Base-by-base conservation (phyloP, 352 stramenopile species). In the Phytopythium boreale region DNA sequence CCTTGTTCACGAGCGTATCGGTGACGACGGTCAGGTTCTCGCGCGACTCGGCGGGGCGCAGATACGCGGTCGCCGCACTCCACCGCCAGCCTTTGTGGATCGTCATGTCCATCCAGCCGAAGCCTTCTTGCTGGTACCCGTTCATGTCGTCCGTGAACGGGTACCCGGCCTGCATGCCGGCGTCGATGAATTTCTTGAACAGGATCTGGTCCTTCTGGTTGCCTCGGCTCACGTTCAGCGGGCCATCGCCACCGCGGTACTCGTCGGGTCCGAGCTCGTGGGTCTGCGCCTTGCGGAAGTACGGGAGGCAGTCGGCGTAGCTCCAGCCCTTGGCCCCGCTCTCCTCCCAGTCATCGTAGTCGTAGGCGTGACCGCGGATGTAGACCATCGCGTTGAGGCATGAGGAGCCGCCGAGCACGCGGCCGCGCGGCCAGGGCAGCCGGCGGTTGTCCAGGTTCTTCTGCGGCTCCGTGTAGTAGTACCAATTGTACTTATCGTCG, bases 331-430 rank as follows among this genome's bases (percentile, higher is more conserved):
- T 67, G 39, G 87, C 87, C 26, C 88, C 87, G 39, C 78, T 87
- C 8, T 63, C 58, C 26, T 41, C 64, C 89, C 89, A 97, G 66
- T 94, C 84, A 59, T 97, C 79, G 64, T 96, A 97, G 74, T 97
- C 89, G 58, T 88, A 77, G 10, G 88, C 86, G 63, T 97, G 86
- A 10, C 89, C 89, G 22, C 89, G 87, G 57, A 94, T 93, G 80
- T 97, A 97, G 22, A 97, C 88, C 89, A 97, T 97, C 34, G 88
- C 89, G 56, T 97, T 97, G 43, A 97, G 77, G 41, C 87, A 96
- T 41, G 88, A 96, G 4, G 87, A 96, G 27, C 89, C 89, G 31
- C 89, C 89, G 52, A 97, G 86, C 62, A 97, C 89, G 56, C 89
- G 88, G 37, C 89, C 89, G 9, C 89, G 87, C 27, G 89, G 89